Percentiles rank a stretch among this genome's conserved stretches.
Conservation (phyloP, 768 basidiomycete species). For the Royoungia palumana region DNA sequence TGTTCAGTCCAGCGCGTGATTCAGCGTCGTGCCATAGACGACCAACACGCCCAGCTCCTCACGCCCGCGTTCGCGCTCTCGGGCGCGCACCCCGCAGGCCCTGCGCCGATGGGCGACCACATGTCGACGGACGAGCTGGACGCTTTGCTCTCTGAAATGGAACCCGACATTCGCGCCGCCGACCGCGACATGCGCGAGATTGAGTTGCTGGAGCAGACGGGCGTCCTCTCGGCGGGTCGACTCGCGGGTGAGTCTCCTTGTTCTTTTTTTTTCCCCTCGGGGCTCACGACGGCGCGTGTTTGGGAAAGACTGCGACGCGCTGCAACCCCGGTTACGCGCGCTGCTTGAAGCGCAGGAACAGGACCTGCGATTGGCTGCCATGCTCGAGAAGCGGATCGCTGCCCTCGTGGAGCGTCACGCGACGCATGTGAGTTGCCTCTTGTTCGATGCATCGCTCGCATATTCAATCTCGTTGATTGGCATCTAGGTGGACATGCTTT, state of each 20-base stretch:
- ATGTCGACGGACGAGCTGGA: slow-evolving; percentile 70
- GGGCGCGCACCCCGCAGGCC: slow-evolving; percentile 45
- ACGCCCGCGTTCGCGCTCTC: slow-evolving; percentile 76
- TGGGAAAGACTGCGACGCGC: slow-evolving; percentile 52
- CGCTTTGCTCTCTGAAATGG: slow-evolving; percentile 73
- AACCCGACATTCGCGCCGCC: slow-evolving; percentile 76
- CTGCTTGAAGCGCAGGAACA: slow-evolving; percentile 58
- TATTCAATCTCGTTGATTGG: background rate
- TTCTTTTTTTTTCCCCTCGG: background rate
- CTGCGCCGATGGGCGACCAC: slow-evolving; percentile 53
- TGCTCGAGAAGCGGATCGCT: slow-evolving; percentile 65
- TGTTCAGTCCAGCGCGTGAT: too few species aligned
- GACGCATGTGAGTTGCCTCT: slow-evolving; percentile 50
- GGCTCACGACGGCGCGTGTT: background rate
- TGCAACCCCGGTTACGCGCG: slow-evolving; percentile 65
- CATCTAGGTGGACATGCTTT: slow-evolving; percentile 69
- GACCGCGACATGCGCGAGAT: slow-evolving; percentile 83
- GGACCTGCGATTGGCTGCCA: slow-evolving; percentile 51
- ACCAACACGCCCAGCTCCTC: slow-evolving; percentile 70
- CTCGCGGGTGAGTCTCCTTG: slow-evolving; percentile 46
- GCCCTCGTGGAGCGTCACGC: slow-evolving; percentile 65
- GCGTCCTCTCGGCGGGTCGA: slow-evolving; percentile 69
- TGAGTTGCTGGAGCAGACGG: slow-evolving; percentile 62
- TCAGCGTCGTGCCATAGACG: slow-evolving; percentile 50
- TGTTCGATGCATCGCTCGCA: background rate